phyloP scores from a whole-genome alignment of 805 yeast species.

The Myxozyma lipomycoides region DNA sequence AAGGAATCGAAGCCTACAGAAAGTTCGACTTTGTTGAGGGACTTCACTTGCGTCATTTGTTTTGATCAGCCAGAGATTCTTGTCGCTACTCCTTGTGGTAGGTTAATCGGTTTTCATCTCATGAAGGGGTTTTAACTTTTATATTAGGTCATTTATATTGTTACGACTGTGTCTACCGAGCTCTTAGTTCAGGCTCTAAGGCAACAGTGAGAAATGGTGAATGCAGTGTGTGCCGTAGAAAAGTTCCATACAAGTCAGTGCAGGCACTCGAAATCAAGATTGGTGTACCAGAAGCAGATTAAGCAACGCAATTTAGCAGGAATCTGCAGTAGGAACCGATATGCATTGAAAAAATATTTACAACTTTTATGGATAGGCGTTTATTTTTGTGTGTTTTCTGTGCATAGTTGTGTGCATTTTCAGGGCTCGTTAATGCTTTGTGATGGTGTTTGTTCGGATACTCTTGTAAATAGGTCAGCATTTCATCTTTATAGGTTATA shows the following conservation, averaged over 20 bases:
- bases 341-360: too few species aligned
- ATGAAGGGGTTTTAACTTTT: not conserved
- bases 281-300: conserved; percentile 11
- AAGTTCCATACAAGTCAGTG: conserved; percentile 33
- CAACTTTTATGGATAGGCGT: too few species aligned
- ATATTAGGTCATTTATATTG: conserved; percentile 37
- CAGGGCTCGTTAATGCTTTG: too few species aligned
- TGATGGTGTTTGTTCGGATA: too few species aligned
- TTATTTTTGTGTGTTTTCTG: too few species aligned
- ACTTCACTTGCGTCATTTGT: conserved; percentile 37
- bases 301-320: too few species aligned
- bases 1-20: conserved; percentile 12
- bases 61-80: conserved; percentile 36
- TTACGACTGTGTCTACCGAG: conserved; percentile 37
- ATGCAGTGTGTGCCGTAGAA: conserved; percentile 38
- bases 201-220: conserved; percentile 34
- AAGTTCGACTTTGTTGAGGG: conserved; percentile 20
- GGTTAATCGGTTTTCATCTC: not conserved
- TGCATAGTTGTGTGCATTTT: too few species aligned
- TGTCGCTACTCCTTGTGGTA: conserved; percentile 39
- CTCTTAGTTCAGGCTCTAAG: conserved; percentile 31
- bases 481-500: too few species aligned
- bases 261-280: conserved; percentile 32
- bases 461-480: too few species aligned
- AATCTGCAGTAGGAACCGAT: too few species aligned